A percentile compares a stretch with the other conserved stretches of the same genome.
Evolutionary conservation across 768 basidiomycete species (phyloP).

Genomic region (Megacollybia marginata): DNA sequence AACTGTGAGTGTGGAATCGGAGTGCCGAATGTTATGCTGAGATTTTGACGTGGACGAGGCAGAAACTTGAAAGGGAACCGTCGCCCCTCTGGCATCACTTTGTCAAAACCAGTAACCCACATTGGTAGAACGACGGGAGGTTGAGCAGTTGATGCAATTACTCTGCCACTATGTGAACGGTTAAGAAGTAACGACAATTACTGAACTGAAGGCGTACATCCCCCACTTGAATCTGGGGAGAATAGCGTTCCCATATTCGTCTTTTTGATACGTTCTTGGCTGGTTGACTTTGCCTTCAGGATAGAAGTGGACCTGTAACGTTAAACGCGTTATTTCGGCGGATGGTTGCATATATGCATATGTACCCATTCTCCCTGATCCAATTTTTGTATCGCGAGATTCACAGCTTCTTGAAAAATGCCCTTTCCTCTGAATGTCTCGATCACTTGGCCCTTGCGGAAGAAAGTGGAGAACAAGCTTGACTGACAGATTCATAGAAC

Average conservation of each 20-base stretch:
- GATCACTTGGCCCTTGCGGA: slow-evolving; percentile 82
- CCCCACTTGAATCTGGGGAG: slow-evolving; percentile 93
- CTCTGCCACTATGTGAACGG: slow-evolving; percentile 53
- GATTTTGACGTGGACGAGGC: slow-evolving; percentile 50
- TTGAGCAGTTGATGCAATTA: slow-evolving; percentile 54
- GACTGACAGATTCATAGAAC: slow-evolving; percentile 20
- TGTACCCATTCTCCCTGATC: slow-evolving; percentile 83
- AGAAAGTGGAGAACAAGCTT: slow-evolving; percentile 80
- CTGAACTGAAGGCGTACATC: slow-evolving; percentile 45
- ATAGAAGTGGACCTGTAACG: slow-evolving; percentile 77
- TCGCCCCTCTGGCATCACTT: slow-evolving; percentile 85
- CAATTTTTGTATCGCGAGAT: slow-evolving; percentile 74
- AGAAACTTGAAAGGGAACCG: slow-evolving; percentile 65
- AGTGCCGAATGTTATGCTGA: slow-evolving; percentile 76
- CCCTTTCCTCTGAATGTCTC: slow-evolving; percentile 91
- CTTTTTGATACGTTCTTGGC: slow-evolving; percentile 39
- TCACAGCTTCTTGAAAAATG: slow-evolving; percentile 80
- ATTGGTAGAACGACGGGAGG: slow-evolving; percentile 83
- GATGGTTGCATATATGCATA: slow-evolving; percentile 9
- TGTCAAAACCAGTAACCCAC: slow-evolving; percentile 92
- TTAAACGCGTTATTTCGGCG: background rate
- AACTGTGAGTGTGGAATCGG: slow-evolving; percentile 49
- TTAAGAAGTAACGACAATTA: background rate
- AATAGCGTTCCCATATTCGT: slow-evolving; percentile 32
- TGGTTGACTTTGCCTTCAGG: slow-evolving; percentile 88